Evolutionary conservation across 352 stramenopile genomes (phyloP).

Genomic region (Pythium phragmitis): DNA sequence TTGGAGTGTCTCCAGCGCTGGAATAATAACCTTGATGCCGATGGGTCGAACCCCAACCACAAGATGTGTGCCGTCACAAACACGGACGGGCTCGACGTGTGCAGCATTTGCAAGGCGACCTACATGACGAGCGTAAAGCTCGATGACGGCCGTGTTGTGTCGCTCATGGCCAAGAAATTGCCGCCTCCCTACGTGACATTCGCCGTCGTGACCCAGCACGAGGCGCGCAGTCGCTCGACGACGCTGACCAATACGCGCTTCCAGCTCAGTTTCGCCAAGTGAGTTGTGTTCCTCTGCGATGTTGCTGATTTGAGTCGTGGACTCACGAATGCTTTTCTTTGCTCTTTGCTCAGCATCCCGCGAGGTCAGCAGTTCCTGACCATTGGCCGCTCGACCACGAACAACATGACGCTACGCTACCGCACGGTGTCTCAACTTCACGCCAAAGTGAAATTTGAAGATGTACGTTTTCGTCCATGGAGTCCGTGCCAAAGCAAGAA

Average conservation of each 20-base stretch:
- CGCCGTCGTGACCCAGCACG: conserved; percentile 89
- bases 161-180: conserved; percentile 85
- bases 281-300: conserved; percentile 24
- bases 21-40: conserved; percentile 88
- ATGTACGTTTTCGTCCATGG: conserved; percentile 43
- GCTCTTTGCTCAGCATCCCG: conserved; percentile 39
- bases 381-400: conserved; percentile 77
- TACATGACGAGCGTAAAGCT: conserved; percentile 89
- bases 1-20: conserved; percentile 91
- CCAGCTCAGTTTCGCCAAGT: conserved; percentile 91
- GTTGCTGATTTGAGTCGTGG: background rate
- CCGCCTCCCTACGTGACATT: conserved; percentile 90
- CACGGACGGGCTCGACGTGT: conserved; percentile 85
- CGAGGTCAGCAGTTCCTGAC: conserved; percentile 71
- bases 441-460: conserved; percentile 78
- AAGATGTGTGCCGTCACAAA: conserved; percentile 90
- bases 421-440: conserved; percentile 85
- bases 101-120: conserved; percentile 90
- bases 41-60: conserved; percentile 77
- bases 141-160: conserved; percentile 84
- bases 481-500: background rate
- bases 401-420: conserved; percentile 86
- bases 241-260: conserved; percentile 91
- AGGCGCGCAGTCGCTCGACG: conserved; percentile 78
- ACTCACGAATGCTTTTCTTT: conserved; percentile 15